Base-by-base conservation (phyloP, 345 rosid genomes). In the Camelina laxa region DNA sequence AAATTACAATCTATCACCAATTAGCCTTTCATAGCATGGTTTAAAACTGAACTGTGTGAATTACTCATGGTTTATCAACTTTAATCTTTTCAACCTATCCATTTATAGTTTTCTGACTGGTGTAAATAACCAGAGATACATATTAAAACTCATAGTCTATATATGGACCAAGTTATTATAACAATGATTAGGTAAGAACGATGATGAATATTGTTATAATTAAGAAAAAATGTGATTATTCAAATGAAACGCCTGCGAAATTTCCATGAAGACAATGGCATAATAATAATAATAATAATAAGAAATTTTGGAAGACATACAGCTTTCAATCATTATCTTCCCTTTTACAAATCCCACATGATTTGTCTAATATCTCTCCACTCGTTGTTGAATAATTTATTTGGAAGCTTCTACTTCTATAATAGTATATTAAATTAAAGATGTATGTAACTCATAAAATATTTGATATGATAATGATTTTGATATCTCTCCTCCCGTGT, bases 401-500 rank as follows among this genome's bases (percentile, higher is more conserved):
- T 55, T 70, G 45, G 75, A 76, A 76, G 60, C 75, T 76, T 76
- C 80, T 16, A 38, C 65, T 17, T 76, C 22, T 3, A 54, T 22
- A 75, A 22, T 33, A n/a, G n/a, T n/a, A 27, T 7, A 17, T 49
- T 15, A 63, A 4, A 31, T 31, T 31, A 33, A 31, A 31, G 7
- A 17, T 59, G 19, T 9, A 22, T 49, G 36, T 9, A 36, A 21
- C 15, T 67, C 3, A 51, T 21, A 35, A 36, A 22, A 33, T 21
- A 56, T 22, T 58, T 58, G n/a, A 47, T 58, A 22, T 69, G 75
- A 63, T 76, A 50, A 35, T 51, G 75, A 76, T 70, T 31, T 9
- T 16, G 75, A 70, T 76, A 62, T 70, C 65, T 76, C 80, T 69
- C 54, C 48, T 58, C 50, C 48, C 42, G 76, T 57, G 76, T 77